These are phyloP conservation scores for Termitomyces eurrhizus DNA, from an alignment of 768 basidiomycete species.

Conservation along the genomic window DNA sequence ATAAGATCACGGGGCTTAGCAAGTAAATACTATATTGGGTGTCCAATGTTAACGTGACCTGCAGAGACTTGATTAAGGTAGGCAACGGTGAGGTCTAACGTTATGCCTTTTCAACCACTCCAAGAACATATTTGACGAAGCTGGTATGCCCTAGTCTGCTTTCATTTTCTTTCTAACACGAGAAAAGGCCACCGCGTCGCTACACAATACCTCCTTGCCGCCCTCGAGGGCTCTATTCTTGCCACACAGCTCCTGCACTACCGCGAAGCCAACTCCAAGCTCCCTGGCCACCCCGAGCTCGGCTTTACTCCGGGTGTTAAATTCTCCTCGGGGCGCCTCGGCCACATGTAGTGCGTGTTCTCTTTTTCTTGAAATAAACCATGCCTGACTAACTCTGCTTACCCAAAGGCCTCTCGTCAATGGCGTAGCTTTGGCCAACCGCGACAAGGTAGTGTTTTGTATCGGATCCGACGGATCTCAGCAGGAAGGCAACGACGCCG, in stretches of 20 bases:
- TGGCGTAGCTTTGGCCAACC: slow-evolving; percentile 78
- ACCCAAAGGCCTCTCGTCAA: slow-evolving; percentile 68
- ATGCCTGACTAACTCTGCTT: too few species aligned
- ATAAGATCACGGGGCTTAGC: too few species aligned
- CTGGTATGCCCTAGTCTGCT: slow-evolving; percentile 44
- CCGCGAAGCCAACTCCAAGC: slow-evolving; percentile 80
- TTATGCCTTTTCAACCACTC: slow-evolving; percentile 64
- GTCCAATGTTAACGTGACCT: too few species aligned
- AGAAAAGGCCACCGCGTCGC: slow-evolving; percentile 81
- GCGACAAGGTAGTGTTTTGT: slow-evolving; percentile 73
- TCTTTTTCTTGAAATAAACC: not conserved
- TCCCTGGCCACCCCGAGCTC: slow-evolving; percentile 87
- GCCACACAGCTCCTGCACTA: slow-evolving; percentile 80
- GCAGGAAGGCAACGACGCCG: slow-evolving; percentile 89
- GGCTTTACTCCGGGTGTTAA: slow-evolving; percentile 91
- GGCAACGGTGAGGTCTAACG: too few species aligned
- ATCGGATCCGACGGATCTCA: slow-evolving; percentile 90
- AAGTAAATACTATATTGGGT: too few species aligned
- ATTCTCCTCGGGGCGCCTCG: slow-evolving; percentile 90
- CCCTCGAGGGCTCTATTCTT: slow-evolving; percentile 68
- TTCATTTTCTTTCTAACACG: not conserved
- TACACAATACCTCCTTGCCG: slow-evolving; percentile 82
- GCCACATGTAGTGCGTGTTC: slow-evolving; percentile 71
- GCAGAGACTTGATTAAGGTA: too few species aligned
- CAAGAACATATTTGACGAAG: slow-evolving; percentile 74